phyloP scores from a whole-genome alignment of 495 filamentous ascomycete species.

The Penicillium silybi region DNA sequence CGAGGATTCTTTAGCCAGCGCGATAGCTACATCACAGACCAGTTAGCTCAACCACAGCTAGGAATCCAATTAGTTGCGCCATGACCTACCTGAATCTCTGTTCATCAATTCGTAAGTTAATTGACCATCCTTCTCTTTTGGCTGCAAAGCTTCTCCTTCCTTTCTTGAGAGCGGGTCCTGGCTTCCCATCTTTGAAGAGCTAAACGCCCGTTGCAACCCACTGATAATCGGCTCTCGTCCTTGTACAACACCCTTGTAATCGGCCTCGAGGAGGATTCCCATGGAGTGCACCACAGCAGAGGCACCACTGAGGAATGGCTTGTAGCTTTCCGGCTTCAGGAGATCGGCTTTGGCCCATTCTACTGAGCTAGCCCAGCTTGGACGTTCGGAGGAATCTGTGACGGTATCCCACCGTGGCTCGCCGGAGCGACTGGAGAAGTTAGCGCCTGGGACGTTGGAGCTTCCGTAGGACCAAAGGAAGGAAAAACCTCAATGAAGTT shows the following conservation, averaged over 20 bases:
- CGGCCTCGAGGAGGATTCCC: constrained; percentile 95
- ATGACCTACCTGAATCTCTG: constrained; percentile 64
- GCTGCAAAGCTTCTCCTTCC: constrained; percentile 54
- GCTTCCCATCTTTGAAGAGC: constrained; percentile 56
- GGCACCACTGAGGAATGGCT: constrained; percentile 63
- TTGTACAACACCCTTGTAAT: constrained; percentile 89
- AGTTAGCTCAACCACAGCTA: constrained; percentile 16
- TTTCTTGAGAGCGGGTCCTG: constrained; percentile 61
- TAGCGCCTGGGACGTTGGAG: constrained; percentile 3
- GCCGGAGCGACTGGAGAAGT: constrained; percentile 68
- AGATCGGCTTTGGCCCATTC: constrained; percentile 86
- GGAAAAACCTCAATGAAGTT: constrained; percentile 74
- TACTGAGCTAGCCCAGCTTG: constrained; percentile 76
- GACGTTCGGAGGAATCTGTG: constrained; percentile 66
- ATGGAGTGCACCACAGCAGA: constrained; percentile 87
- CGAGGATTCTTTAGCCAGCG: constrained; percentile 76
- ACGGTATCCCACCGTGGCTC: constrained; percentile 78
- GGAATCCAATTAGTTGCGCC: background rate
- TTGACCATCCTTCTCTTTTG: constrained; percentile 66
- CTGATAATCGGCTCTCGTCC: constrained; percentile 73
- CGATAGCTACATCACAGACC: constrained; percentile 47
- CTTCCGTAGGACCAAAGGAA: background rate
- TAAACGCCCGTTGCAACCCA: constrained; percentile 75
- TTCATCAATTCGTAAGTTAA: constrained; percentile 98
- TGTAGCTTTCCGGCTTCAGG: constrained; percentile 74